Conservation (phyloP, 1,284 basidiomycete genomes). For the Ganoderma sp. region DNA sequence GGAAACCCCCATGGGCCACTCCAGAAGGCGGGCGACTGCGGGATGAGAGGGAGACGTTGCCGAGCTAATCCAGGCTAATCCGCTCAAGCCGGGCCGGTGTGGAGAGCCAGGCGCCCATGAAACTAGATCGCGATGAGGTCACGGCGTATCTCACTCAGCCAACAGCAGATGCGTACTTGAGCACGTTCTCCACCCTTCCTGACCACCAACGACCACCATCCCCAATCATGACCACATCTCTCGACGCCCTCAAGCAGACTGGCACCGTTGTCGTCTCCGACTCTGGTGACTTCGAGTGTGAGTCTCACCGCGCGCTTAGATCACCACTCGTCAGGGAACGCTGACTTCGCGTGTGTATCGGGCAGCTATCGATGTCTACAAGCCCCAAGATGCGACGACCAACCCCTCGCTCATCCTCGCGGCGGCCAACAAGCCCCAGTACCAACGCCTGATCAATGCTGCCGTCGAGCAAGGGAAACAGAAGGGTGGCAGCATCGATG, state of each 20-base stretch:
- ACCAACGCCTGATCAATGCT: conserved; percentile 83
- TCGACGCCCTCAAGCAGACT: conserved; percentile 87
- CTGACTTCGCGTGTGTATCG: conserved; percentile 22
- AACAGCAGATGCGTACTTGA: conserved; percentile 25
- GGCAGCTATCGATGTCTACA: conserved; percentile 87
- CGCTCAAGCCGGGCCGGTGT: neutral
- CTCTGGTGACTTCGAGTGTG: conserved; percentile 87
- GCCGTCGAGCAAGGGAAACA: conserved; percentile 85
- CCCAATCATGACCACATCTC: conserved; percentile 80
- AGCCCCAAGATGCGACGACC: conserved; percentile 93
- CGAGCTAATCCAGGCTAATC: no score
- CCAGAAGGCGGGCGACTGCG: no score
- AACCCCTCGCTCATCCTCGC: conserved; percentile 95
- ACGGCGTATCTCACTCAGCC: conserved; percentile 33
- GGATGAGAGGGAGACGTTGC: no score
- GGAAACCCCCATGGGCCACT: no score
- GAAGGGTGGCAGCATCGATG: conserved; percentile 77
- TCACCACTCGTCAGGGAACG: conserved; percentile 1
- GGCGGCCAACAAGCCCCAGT: conserved; percentile 89
- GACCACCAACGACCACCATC: conserved; percentile 27
- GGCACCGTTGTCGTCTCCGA: conserved; percentile 96
- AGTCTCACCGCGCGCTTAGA: conserved; percentile 39
- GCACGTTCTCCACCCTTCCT: conserved; percentile 14
- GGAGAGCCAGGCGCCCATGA: conserved; percentile 19
- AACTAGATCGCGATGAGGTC: conserved; percentile 32